Conservation (phyloP, 805 yeast genomes). For the Saccharomycopsis lassenensis region DNA sequence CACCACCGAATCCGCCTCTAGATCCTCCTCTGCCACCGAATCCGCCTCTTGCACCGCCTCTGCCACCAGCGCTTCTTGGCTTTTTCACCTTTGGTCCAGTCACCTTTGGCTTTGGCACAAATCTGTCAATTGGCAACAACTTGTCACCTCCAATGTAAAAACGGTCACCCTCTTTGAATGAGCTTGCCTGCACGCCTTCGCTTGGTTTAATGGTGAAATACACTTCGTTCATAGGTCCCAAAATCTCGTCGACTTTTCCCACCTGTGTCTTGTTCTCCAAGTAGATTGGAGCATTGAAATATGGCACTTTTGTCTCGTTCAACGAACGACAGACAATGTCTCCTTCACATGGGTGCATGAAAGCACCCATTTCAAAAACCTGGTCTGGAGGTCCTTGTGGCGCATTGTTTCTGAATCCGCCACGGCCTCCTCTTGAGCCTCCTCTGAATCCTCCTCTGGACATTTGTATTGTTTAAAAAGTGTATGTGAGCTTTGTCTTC, state of each 20-base stretch:
- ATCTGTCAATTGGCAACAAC: constrained; percentile 89
- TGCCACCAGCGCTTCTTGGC: constrained; percentile 49
- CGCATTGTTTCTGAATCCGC: constrained; percentile 58
- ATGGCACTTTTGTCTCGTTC: constrained; percentile 80
- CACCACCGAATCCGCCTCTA: constrained; percentile 38
- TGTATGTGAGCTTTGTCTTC: too few species aligned
- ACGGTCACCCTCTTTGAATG: constrained; percentile 93
- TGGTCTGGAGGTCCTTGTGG: constrained; percentile 95
- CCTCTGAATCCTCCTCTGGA: constrained; percentile 48
- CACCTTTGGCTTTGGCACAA: constrained; percentile 90
- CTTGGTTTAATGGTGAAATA: constrained; percentile 91
- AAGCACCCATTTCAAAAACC: constrained; percentile 91
- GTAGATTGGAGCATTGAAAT: constrained; percentile 97
- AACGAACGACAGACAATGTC: constrained; percentile 94
- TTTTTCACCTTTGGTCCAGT: constrained; percentile 68
- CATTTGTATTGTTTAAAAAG: too few species aligned
- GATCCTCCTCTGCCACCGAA: constrained; percentile 35
- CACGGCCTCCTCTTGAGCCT: constrained; percentile 38
- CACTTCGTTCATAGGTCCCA: constrained; percentile 97
- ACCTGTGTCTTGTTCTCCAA: constrained; percentile 92
- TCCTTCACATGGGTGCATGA: constrained; percentile 88
- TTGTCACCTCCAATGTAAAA: constrained; percentile 94
- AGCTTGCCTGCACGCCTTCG: constrained; percentile 90
- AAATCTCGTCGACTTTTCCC: constrained; percentile 96
- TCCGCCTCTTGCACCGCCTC: constrained; percentile 34